phyloP scores from a whole-genome alignment of 768 basidiomycete genomes.

The Phanerochaete carnosa region DNA sequence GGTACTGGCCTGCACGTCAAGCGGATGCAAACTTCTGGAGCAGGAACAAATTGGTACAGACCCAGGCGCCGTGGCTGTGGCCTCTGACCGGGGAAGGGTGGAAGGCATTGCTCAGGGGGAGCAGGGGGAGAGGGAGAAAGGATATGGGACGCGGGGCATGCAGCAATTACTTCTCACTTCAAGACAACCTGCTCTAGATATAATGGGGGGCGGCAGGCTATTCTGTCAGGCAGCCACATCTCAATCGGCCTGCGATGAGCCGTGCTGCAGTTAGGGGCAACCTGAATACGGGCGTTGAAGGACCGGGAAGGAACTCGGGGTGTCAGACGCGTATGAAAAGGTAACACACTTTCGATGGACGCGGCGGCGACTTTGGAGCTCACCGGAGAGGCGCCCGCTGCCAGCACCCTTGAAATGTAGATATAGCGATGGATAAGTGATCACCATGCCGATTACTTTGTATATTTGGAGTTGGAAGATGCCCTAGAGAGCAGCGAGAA shows the following conservation, averaged over 20 bases:
- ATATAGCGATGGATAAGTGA: too few species aligned
- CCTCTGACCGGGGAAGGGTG: not conserved
- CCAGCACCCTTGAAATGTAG: not conserved
- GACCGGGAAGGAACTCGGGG: not conserved
- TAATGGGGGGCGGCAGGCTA: conserved; percentile 4
- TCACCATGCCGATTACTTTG: too few species aligned
- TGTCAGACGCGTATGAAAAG: not conserved
- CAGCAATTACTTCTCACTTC: conserved; percentile 4
- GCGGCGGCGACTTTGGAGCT: not conserved
- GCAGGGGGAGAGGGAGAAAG: not conserved
- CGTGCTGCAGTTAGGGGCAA: not conserved
- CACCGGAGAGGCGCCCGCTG: not conserved
- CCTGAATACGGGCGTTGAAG: not conserved
- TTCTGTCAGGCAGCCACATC: not conserved
- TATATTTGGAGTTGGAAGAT: too few species aligned
- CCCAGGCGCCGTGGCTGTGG: not conserved
- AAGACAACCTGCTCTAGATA: not conserved
- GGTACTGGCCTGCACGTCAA: not conserved
- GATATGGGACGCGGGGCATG: conserved; percentile 2
- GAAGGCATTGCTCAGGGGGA: conserved; percentile 1
- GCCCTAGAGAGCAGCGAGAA: too few species aligned
- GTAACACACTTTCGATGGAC: not conserved
- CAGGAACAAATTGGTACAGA: not conserved
- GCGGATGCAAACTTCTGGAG: not conserved
- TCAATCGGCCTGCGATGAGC: not conserved